Evolutionary conservation across 148 eudicot species (phyloP).

Genomic region (Rhododendron henanense): DNA sequence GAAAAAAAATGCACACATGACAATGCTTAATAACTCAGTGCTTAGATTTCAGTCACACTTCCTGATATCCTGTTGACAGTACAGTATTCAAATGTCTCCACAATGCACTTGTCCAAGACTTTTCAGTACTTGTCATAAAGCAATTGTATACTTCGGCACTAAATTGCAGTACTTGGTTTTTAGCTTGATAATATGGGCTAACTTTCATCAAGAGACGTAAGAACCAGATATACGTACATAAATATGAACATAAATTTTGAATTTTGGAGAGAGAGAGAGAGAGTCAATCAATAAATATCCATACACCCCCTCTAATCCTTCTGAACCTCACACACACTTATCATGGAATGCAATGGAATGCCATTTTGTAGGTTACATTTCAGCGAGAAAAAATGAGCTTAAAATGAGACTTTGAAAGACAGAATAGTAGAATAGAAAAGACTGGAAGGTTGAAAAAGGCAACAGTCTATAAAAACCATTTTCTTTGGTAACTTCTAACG

Average conservation of each 20-base stretch:
- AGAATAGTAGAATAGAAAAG: background rate
- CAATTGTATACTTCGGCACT: background rate
- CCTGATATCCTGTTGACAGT: background rate
- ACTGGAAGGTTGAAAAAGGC: background rate
- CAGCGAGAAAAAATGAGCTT: background rate
- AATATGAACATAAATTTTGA: background rate
- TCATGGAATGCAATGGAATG: background rate
- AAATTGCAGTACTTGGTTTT: background rate
- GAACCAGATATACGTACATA: background rate
- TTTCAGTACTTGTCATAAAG: background rate
- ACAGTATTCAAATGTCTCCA: background rate
- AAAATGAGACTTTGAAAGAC: background rate
- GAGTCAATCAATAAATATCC: slow-evolving; percentile 2
- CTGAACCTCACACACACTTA: background rate
- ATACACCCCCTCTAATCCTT: background rate
- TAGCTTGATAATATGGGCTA: background rate
- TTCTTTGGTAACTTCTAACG: background rate
- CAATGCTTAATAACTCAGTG: background rate
- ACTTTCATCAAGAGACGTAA: background rate
- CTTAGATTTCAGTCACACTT: background rate
- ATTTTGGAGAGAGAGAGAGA: background rate
- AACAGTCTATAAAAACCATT: background rate
- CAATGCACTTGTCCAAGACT: background rate
- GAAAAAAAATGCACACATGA: background rate
- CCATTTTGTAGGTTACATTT: background rate